phyloP scores from a whole-genome alignment of 2,329 filamentous ascomycete species.

The Alternaria sp. region DNA sequence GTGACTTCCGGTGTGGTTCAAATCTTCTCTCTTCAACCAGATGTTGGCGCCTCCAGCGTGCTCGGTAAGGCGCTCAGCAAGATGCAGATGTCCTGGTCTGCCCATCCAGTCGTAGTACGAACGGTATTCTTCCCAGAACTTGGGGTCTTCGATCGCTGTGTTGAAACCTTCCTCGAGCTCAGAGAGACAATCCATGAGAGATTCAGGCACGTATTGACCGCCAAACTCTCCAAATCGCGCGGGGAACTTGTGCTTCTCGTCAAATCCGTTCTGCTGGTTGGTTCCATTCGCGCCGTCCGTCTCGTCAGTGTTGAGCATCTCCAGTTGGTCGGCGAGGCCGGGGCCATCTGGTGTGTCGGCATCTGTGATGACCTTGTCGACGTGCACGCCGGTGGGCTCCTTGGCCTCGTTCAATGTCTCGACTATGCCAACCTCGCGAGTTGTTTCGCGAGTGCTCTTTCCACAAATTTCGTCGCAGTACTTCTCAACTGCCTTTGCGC shows the following conservation, averaged over 20 bases:
- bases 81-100: constrained; percentile 87
- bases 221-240: constrained; percentile 94
- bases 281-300: constrained; percentile 16
- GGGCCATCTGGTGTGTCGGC: constrained; percentile 62
- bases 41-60: constrained; percentile 92
- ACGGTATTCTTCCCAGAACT: constrained; percentile 96
- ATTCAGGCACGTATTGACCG: constrained; percentile 96
- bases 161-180: constrained; percentile 93
- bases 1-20: constrained; percentile 97
- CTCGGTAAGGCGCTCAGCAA: constrained; percentile 86
- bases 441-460: constrained; percentile 58
- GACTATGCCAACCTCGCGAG: constrained; percentile 72
- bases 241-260: constrained; percentile 65
- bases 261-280: constrained; percentile 36
- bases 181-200: constrained; percentile 93
- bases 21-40: constrained; percentile 96
- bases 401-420: constrained; percentile 69
- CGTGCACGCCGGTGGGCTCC: constrained; percentile 68
- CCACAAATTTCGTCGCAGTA: constrained; percentile 80
- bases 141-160: constrained; percentile 80
- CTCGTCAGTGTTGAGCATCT: constrained; percentile 74
- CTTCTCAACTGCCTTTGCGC: constrained; percentile 77
- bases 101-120: constrained; percentile 98
- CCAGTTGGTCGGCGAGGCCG: constrained; percentile 81
- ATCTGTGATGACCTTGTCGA: constrained; percentile 71